A percentile compares a stretch with the other conserved stretches of the same genome.
Evolutionary conservation across 306 rosid species (phyloP).

Genomic region (Cucumis cinereus): DNA sequence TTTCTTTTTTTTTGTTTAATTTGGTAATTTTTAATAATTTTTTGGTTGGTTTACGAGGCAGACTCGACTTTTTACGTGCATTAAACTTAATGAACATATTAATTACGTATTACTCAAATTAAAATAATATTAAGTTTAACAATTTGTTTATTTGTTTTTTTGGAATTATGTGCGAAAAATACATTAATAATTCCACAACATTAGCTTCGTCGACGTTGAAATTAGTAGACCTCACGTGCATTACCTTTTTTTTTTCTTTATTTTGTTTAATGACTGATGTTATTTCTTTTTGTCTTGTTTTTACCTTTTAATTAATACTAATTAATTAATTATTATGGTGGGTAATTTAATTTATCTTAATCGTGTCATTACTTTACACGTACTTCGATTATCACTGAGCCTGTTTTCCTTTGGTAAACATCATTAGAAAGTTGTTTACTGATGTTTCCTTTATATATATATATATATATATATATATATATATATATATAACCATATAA

Average conservation of each 20-base stretch:
- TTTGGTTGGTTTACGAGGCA: constrained; percentile 8
- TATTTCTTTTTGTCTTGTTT: neutral
- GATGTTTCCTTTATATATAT: neutral
- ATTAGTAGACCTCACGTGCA: constrained; percentile 28
- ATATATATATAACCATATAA: too few species aligned
- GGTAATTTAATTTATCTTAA: neutral
- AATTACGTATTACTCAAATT: neutral
- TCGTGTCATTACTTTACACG: neutral
- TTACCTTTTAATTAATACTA: neutral
- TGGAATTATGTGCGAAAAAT: constrained; percentile 10
- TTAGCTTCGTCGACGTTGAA: constrained; percentile 12
- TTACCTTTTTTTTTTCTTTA: neutral
- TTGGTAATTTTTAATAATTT: too few species aligned
- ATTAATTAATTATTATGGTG: neutral
- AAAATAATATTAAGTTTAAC: neutral
- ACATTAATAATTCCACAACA: neutral
- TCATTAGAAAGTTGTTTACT: neutral
- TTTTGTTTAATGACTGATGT: neutral
- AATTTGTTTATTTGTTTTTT: neutral
- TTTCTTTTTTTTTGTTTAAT: neutral
- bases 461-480: neutral
- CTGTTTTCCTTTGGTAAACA: neutral
- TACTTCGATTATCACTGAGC: neutral
- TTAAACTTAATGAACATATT: neutral
- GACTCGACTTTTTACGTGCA: constrained; percentile 22